A percentile compares a stretch with the other conserved stretches of the same genome.
Conservation (phyloP, 2,329 filamentous ascomycete species). For the Knufia petricola region DNA sequence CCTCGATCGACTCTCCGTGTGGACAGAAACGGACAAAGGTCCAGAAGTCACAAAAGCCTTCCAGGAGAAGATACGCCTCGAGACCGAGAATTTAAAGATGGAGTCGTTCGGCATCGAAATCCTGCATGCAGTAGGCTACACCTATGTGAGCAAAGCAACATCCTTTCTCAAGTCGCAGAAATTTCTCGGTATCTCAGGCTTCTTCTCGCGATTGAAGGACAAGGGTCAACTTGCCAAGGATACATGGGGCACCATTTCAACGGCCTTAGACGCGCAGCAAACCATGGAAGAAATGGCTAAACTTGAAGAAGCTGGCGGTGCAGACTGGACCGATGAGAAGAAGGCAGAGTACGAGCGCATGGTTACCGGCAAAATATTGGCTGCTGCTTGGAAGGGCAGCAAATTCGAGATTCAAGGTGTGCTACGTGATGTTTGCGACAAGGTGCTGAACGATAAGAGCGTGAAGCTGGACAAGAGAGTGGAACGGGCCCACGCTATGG, state of each 20-base stretch:
- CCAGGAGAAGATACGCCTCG: constrained; percentile 84
- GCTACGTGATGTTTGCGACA: constrained; percentile 85
- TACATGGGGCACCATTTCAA: constrained; percentile 95
- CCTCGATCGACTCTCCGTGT: constrained; percentile 78
- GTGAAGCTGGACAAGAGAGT: constrained; percentile 75
- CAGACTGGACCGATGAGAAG: constrained; percentile 97
- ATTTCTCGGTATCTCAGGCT: constrained; percentile 89
- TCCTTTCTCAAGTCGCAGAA: constrained; percentile 90
- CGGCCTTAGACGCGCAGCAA: constrained; percentile 92
- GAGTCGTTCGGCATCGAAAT: constrained; percentile 97
- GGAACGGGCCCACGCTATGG: constrained; percentile 80
- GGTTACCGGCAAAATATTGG: constrained; percentile 95
- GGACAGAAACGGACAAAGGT: constrained; percentile 94
- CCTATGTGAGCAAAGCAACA: constrained; percentile 79
- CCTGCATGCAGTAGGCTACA: constrained; percentile 84
- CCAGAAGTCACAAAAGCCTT: constrained; percentile 77
- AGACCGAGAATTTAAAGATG: constrained; percentile 98
- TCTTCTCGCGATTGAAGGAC: constrained; percentile 88
- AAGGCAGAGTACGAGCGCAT: constrained; percentile 89
- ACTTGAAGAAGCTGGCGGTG: constrained; percentile 85
- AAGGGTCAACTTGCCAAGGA: constrained; percentile 96
- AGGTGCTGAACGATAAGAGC: constrained; percentile 68
- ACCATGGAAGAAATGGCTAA: constrained; percentile 99
- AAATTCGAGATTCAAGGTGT: constrained; percentile 98
- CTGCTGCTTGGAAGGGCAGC: constrained; percentile 89